phyloP scores from a whole-genome alignment of 2,329 filamentous ascomycete species.

The Aurifilum marmelostoma region DNA sequence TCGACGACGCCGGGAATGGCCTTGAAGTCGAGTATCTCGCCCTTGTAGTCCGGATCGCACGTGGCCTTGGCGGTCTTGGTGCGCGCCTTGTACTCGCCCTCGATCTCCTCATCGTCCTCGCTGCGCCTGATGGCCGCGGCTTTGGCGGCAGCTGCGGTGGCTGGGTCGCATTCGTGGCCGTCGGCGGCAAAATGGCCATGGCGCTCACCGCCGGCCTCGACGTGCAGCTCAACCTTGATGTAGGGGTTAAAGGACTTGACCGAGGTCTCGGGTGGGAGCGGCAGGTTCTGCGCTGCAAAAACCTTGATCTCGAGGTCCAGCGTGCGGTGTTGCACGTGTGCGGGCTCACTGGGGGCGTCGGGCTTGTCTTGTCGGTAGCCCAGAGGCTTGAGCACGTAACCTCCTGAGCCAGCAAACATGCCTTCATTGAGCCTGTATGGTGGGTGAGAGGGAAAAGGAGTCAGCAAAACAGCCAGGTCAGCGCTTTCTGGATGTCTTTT shows the following conservation, averaged over 20 bases:
- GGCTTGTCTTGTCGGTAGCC: conserved; percentile 45
- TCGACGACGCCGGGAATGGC: conserved; percentile 62
- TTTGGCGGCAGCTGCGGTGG: conserved; percentile 18
- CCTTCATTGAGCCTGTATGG: conserved; percentile 71
- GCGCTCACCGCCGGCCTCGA: conserved; percentile 64
- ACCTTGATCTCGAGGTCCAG: conserved; percentile 75
- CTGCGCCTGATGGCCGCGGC: conserved; percentile 10
- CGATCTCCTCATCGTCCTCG: conserved; percentile 57
- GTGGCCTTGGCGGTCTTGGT: conserved; percentile 62
- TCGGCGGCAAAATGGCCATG: conserved; percentile 31
- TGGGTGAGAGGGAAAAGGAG: not conserved
- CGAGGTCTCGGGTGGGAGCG: conserved; percentile 60
- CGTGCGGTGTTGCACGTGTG: conserved; percentile 53
- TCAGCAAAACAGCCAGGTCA: not conserved
- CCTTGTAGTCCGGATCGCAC: conserved; percentile 62
- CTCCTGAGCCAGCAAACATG: conserved; percentile 84
- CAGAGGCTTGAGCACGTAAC: conserved; percentile 81
- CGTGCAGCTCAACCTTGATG: conserved; percentile 81
- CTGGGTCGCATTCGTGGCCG: conserved; percentile 16
- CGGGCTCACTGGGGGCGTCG: conserved; percentile 37
- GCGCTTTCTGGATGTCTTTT: not conserved
- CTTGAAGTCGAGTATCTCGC: conserved; percentile 61
- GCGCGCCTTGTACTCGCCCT: conserved; percentile 55
- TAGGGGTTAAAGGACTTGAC: conserved; percentile 72
- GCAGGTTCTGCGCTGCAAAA: conserved; percentile 75